These are phyloP conservation scores for Pseudotsuga menziesii DNA, from an alignment of 75 land plant genomes.

Conservation along the genomic window DNA sequence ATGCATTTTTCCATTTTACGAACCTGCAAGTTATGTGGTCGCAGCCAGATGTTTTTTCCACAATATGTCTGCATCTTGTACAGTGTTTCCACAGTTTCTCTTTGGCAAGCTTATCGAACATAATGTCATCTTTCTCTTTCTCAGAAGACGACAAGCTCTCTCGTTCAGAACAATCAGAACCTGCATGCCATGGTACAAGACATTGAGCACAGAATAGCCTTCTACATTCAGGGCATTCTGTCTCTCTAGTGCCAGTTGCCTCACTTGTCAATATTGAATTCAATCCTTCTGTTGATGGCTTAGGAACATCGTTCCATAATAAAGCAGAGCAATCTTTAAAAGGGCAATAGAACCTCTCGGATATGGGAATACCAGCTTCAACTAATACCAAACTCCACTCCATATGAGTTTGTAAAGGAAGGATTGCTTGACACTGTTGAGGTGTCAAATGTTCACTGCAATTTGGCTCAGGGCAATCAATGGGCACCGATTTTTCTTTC, in stretches of 20 bases:
- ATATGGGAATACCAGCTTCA: constrained; percentile 25
- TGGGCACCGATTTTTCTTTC: constrained; percentile 15
- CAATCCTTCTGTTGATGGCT: neutral
- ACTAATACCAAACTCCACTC: constrained; percentile 34
- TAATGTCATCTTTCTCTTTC: constrained; percentile 25
- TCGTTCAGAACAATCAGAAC: constrained; percentile 23
- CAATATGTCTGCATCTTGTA: constrained; percentile 22
- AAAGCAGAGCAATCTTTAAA: constrained; percentile 56
- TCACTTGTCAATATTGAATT: neutral
- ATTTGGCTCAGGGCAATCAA: constrained; percentile 33
- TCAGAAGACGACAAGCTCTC: constrained; percentile 11
- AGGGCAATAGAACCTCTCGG: constrained; percentile 54
- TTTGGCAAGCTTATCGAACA: constrained; percentile 28
- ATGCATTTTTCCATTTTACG: neutral
- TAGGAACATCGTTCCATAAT: constrained; percentile 29
- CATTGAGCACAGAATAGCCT: constrained; percentile 53
- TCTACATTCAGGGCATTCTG: constrained; percentile 41
- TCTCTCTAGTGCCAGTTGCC: neutral
- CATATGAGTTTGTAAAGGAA: constrained; percentile 24
- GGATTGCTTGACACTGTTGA: constrained; percentile 15
- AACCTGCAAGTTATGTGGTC: constrained; percentile 47
- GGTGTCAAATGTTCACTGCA: constrained; percentile 25
- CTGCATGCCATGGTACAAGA: constrained; percentile 42
- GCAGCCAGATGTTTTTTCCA: constrained; percentile 45
- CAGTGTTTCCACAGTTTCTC: constrained; percentile 35